Evolutionary conservation across 2,329 filamentous ascomycete genomes (phyloP).

Genomic region (Xylaria sp.): DNA sequence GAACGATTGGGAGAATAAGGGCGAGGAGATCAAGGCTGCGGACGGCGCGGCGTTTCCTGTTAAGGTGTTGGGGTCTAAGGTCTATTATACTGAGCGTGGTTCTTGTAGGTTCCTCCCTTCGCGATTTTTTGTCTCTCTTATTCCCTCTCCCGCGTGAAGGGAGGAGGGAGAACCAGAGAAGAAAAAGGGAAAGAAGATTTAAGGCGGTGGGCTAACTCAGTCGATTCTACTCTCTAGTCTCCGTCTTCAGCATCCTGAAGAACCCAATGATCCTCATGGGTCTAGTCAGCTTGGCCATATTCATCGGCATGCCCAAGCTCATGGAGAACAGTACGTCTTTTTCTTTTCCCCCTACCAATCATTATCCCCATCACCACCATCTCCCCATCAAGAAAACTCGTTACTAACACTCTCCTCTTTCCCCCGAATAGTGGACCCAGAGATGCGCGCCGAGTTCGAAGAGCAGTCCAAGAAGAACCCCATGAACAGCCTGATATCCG

Average conservation of each 20-base stretch:
- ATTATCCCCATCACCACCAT: no score
- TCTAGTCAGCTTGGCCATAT: conserved; percentile 81
- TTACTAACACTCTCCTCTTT: background rate
- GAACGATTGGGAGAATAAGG: conserved; percentile 90
- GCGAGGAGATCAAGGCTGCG: conserved; percentile 63
- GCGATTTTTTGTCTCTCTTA: no score
- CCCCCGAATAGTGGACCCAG: conserved; percentile 83
- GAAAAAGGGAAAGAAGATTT: background rate
- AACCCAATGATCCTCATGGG: conserved; percentile 98
- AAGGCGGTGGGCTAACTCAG: conserved; percentile 16
- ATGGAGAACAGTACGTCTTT: conserved; percentile 87
- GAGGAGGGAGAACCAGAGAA: background rate
- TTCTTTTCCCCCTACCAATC: conserved; percentile 3
- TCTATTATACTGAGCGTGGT: conserved; percentile 79
- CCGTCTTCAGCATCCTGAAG: conserved; percentile 83
- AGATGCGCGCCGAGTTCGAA: conserved; percentile 92
- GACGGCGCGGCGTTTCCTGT: conserved; percentile 64
- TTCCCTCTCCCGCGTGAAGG: background rate
- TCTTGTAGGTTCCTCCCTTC: no score
- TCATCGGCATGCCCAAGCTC: conserved; percentile 93
- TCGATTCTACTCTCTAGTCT: conserved; percentile 64
- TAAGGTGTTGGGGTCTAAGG: conserved; percentile 70
- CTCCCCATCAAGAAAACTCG: background rate
- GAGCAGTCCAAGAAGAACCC: conserved; percentile 84
- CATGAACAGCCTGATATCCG: conserved; percentile 43